Conservation (phyloP, 495 filamentous ascomycete genomes). For the Delitschia confertaspora region DNA sequence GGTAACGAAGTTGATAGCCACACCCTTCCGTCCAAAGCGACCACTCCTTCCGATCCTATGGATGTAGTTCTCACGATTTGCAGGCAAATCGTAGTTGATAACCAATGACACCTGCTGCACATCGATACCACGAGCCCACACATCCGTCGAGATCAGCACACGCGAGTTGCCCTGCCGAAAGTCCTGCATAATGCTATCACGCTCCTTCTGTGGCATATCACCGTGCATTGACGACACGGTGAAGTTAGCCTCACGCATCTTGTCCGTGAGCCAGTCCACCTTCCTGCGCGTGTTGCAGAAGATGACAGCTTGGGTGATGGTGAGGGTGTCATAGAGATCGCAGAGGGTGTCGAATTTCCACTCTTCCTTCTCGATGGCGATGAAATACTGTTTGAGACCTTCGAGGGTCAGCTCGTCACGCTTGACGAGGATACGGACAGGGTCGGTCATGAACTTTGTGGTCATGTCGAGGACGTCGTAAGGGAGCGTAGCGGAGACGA, state of each 20-base stretch:
- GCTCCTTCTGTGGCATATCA: constrained; percentile 96
- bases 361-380: constrained; percentile 98
- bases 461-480: constrained; percentile 99
- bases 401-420: constrained; percentile 98
- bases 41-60: constrained; percentile 94
- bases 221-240: constrained; percentile 98
- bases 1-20: constrained; percentile 99
- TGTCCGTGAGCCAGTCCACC: constrained; percentile 99
- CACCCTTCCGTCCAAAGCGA: constrained; percentile 95
- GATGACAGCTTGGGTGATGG: constrained; percentile 98
- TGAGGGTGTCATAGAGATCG: constrained; percentile 97
- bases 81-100: constrained; percentile 98
- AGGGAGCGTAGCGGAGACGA: constrained; percentile 92
- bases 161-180: constrained; percentile 93
- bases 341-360: constrained; percentile 99
- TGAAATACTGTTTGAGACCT: constrained; percentile 98
- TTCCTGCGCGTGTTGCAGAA: constrained; percentile 99
- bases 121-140: constrained; percentile 97
- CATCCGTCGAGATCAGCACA: constrained; percentile 96
- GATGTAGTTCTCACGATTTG: constrained; percentile 99
- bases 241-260: constrained; percentile 96
- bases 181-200: constrained; percentile 98
- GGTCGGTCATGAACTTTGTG: constrained; percentile 99
- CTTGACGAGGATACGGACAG: constrained; percentile 98
- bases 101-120: constrained; percentile 99